Conservation (phyloP, 1,284 basidiomycete genomes). For the Trichosporon asahii region DNA sequence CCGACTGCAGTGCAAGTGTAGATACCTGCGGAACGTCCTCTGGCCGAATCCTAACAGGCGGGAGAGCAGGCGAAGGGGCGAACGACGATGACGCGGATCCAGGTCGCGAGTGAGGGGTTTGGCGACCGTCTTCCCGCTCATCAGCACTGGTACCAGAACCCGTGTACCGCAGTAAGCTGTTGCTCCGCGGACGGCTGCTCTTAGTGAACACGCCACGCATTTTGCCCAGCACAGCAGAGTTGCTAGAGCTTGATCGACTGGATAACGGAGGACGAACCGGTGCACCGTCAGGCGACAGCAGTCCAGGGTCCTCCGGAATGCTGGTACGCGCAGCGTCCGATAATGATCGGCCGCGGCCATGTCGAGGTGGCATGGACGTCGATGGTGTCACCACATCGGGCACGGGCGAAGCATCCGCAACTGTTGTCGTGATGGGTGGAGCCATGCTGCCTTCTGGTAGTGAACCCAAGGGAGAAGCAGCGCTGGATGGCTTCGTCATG, state of each 20-base stretch:
- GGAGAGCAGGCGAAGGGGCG: constrained; percentile 25
- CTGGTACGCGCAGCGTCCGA: constrained; percentile 18
- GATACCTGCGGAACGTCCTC: constrained; percentile 28
- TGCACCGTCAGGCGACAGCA: constrained; percentile 14
- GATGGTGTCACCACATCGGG: not conserved
- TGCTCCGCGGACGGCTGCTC: constrained; percentile 34
- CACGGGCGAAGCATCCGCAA: not conserved
- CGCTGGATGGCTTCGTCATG: constrained; percentile 21
- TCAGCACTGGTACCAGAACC: constrained; percentile 30
- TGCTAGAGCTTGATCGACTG: constrained; percentile 39
- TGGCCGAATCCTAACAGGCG: constrained; percentile 21
- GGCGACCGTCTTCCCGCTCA: constrained; percentile 26
- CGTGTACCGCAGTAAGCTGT: constrained; percentile 30
- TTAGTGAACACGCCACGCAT: constrained; percentile 43
- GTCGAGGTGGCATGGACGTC: constrained; percentile 14
- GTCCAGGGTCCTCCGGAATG: constrained; percentile 9
- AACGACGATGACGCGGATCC: constrained; percentile 35
- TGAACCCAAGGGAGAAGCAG: constrained; percentile 12
- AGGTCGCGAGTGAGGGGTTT: constrained; percentile 12
- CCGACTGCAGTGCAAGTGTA: constrained; percentile 24
- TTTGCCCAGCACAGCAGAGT: constrained; percentile 40
- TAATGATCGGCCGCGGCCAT: constrained; percentile 18
- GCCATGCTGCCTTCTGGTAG: constrained; percentile 11
- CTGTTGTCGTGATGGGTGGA: constrained; percentile 10
- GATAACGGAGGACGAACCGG: constrained; percentile 10